Evolutionary conservation across 495 filamentous ascomycete genomes (phyloP).

Genomic region (Usnea hakonensis): DNA sequence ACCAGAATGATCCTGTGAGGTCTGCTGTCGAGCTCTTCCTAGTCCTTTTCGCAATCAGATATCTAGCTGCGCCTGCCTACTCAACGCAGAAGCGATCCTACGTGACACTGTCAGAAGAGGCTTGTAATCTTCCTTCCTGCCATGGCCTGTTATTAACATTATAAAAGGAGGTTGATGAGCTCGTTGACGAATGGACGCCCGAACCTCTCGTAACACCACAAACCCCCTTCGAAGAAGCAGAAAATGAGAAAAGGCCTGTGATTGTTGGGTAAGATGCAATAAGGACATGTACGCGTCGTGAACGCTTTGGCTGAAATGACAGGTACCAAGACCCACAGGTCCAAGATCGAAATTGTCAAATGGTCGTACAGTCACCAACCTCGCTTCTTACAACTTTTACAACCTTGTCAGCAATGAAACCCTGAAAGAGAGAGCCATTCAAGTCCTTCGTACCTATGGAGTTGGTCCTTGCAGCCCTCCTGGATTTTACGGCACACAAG

Average conservation of each 20-base stretch:
- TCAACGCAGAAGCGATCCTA: conserved; percentile 79
- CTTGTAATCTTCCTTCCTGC: conserved; percentile 22
- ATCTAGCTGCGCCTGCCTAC: conserved; percentile 84
- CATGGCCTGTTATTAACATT: not conserved
- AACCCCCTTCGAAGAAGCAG: conserved; percentile 65
- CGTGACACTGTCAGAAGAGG: conserved; percentile 80
- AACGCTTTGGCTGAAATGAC: not conserved
- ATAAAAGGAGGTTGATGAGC: conserved; percentile 80
- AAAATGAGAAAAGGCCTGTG: conserved; percentile 76
- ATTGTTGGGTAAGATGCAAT: conserved; percentile 64
- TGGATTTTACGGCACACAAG: conserved; percentile 96
- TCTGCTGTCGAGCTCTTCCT: conserved; percentile 90
- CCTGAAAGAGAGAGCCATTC: conserved; percentile 89
- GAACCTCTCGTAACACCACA: conserved; percentile 76
- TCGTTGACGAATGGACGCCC: conserved; percentile 94
- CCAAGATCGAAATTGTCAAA: conserved; percentile 83
- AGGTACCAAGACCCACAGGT: conserved; percentile 62
- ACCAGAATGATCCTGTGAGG: conserved; percentile 92
- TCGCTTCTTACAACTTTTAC: conserved; percentile 93
- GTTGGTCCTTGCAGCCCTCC: conserved; percentile 95
- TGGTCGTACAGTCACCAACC: conserved; percentile 82
- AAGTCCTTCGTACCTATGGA: conserved; percentile 87
- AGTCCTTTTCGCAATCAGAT: conserved; percentile 90
- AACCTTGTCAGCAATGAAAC: conserved; percentile 88
- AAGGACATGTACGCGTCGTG: not conserved